Conservation (phyloP, 768 basidiomycete genomes). For the Gelatoporia subvermispora region DNA sequence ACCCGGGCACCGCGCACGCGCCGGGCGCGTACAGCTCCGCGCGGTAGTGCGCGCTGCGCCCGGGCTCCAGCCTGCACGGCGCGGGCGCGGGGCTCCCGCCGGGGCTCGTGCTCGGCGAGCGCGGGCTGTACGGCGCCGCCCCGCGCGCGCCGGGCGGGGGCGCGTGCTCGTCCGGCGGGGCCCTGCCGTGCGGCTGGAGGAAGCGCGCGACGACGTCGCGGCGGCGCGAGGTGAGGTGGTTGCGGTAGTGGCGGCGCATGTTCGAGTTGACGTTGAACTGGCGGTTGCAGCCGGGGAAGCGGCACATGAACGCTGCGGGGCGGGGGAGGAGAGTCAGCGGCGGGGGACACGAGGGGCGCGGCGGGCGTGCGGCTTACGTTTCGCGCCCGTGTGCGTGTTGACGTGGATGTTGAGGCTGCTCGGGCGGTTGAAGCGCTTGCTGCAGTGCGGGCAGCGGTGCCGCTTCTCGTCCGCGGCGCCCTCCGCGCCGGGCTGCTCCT, state of each 20-base stretch:
- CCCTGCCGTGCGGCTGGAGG: conserved; percentile 5
- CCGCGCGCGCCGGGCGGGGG: no score
- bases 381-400: conserved; percentile 66
- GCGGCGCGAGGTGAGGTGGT: conserved; percentile 37
- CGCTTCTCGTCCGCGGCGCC: conserved; percentile 18
- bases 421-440: conserved; percentile 64
- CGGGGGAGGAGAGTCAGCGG: not conserved
- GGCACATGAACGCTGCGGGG: conserved; percentile 62
- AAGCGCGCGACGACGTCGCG: conserved; percentile 9
- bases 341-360: not conserved
- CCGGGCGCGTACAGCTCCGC: not conserved
- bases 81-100: not conserved
- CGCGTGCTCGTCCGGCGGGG: no score
- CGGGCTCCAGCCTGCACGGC: conserved; percentile 4
- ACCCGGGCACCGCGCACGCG: conserved; percentile 2
- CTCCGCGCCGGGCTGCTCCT: conserved; percentile 8
- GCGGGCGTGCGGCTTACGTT: conserved; percentile 39
- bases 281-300: conserved; percentile 67
- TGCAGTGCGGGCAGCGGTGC: conserved; percentile 41
- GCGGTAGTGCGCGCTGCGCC: conserved; percentile 6
- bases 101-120: no score
- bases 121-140: no score
- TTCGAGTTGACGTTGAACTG: conserved; percentile 84
- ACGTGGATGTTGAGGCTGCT: conserved; percentile 62
- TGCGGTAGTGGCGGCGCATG: conserved; percentile 76